Conservation (phyloP, 371 early-diverging fungal species). For the Apophysomyces trapeziformis region DNA sequence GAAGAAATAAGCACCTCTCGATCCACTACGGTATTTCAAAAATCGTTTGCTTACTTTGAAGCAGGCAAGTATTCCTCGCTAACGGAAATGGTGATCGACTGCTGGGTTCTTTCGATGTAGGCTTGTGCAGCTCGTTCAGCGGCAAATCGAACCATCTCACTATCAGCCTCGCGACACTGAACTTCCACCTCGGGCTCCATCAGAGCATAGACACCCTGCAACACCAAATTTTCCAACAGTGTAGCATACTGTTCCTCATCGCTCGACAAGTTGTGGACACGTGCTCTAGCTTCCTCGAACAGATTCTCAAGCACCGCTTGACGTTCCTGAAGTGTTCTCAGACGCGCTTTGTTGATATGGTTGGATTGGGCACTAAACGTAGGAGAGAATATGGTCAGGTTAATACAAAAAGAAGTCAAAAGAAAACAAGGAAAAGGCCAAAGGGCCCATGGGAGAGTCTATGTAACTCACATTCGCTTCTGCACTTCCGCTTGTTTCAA, state of each 20-base stretch:
- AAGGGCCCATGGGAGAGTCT: not conserved
- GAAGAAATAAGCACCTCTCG: not conserved
- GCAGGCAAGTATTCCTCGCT: constrained; percentile 60
- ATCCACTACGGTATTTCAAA: not conserved
- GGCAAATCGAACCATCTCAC: constrained; percentile 62
- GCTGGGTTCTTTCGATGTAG: constrained; percentile 66
- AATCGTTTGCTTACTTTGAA: constrained; percentile 31
- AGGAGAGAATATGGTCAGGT: too few relatives aligned
- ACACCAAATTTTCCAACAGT: constrained; percentile 71
- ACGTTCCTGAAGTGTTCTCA: constrained; percentile 86
- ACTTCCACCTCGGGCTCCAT: constrained; percentile 81
- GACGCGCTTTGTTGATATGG: constrained; percentile 93
- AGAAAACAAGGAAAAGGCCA: too few relatives aligned
- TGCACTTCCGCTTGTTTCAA: constrained; percentile 92
- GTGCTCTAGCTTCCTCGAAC: constrained; percentile 63
- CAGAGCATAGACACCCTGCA: constrained; percentile 85
- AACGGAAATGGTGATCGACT: constrained; percentile 54
- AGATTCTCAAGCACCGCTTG: constrained; percentile 85
- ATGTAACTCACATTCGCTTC: constrained; percentile 72
- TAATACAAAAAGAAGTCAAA: too few relatives aligned
- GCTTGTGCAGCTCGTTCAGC: constrained; percentile 58
- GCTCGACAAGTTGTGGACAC: constrained; percentile 59
- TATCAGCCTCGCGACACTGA: constrained; percentile 77
- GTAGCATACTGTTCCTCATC: constrained; percentile 62
- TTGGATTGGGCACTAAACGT: constrained; percentile 87